Percentiles rank a stretch among this genome's conserved stretches.
Evolutionary conservation across 495 filamentous ascomycete genomes (phyloP).

Genomic region (Penicillium salamii): DNA sequence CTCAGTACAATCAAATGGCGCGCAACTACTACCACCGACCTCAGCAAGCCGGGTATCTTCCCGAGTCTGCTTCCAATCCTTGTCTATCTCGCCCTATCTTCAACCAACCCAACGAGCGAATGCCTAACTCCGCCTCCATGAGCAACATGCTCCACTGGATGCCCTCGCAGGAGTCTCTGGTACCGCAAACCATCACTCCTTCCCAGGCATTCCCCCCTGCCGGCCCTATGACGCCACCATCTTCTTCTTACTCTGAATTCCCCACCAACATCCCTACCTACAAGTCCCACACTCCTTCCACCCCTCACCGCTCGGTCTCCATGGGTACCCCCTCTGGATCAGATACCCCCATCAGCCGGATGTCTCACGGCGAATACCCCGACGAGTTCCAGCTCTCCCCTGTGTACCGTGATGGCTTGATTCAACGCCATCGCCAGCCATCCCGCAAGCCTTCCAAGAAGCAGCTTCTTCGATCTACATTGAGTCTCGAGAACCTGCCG

Average conservation of each 20-base stretch:
- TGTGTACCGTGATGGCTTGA: slow-evolving; percentile 32
- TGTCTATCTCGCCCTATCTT: slow-evolving; percentile 47
- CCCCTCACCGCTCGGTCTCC: slow-evolving; percentile 40
- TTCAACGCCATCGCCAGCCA: slow-evolving; percentile 32
- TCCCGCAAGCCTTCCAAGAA: slow-evolving; percentile 39
- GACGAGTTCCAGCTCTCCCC: slow-evolving; percentile 42
- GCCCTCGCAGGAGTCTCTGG: slow-evolving; percentile 34
- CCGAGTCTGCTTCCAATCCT: slow-evolving; percentile 42
- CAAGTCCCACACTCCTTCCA: slow-evolving; percentile 42
- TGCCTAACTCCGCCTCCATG: slow-evolving; percentile 44
- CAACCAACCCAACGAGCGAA: slow-evolving; percentile 33
- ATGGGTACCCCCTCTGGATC: slow-evolving; percentile 38
- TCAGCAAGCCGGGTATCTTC: slow-evolving; percentile 34
- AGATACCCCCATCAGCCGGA: slow-evolving; percentile 38
- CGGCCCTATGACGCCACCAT: slow-evolving; percentile 39
- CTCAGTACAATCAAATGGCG: slow-evolving; percentile 37
- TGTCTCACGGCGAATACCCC: slow-evolving; percentile 37
- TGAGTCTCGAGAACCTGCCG: slow-evolving; percentile 42
- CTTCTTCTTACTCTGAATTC: slow-evolving; percentile 43
- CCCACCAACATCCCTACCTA: slow-evolving; percentile 33
- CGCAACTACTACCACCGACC: slow-evolving; percentile 39
- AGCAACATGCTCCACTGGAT: slow-evolving; percentile 44
- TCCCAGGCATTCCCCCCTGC: slow-evolving; percentile 30
- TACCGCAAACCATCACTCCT: slow-evolving; percentile 42
- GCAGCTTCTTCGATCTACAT: slow-evolving; percentile 36